Base-by-base conservation (phyloP, 2,329 filamentous ascomycete genomes). In the Ceratocystis cubensis region DNA sequence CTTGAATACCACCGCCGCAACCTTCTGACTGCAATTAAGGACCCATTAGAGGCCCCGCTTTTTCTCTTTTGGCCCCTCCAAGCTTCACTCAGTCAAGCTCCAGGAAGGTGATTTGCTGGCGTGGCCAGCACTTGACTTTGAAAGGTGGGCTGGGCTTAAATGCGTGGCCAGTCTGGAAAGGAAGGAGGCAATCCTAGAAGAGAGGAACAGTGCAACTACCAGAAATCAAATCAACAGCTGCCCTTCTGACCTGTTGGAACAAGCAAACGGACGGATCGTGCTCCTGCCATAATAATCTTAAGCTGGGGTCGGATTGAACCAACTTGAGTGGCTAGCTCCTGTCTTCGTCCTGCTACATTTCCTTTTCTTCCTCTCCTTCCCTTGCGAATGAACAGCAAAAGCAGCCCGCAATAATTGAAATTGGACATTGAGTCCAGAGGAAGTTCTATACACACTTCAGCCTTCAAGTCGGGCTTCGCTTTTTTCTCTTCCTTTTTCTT, bases 191-290 rank as follows among this genome's bases (percentile, higher is more conserved):
- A 41, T 41, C 37, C 37, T 13, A 41, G 37, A 41, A 41, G 37
- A 41, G 13, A 53, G n/a, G 48, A n/a, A n/a, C 48, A n/a, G n/a
- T 20, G 48, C 48, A 53, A 53, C 48, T 53, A 8, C 48, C 37
- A 13, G 3, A 53, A 22, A 20, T 25, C 22, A 25, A n/a, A 25
- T 53, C 48, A n/a, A 22, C n/a, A 22, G 22, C 48, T 53, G n/a
- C 48, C 48, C 48, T 53, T 3, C 48, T 41, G 37, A 15, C 37
- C 37, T 41, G 37, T 10, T 37, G 5, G 30, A 28, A 59, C 28
- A n/a, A 59, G n/a, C 53, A 57, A 57, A 57, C 53, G 13, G 30
- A 57, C 53, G 48, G 48, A 57, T 57, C 53, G 53, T 57, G 53
- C 53, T 57, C 53, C 25, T 57, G 53, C 53, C 53, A 57, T 8